phyloP scores from a whole-genome alignment of 768 basidiomycete genomes.

The Chalciporus pseudorubinellus region DNA sequence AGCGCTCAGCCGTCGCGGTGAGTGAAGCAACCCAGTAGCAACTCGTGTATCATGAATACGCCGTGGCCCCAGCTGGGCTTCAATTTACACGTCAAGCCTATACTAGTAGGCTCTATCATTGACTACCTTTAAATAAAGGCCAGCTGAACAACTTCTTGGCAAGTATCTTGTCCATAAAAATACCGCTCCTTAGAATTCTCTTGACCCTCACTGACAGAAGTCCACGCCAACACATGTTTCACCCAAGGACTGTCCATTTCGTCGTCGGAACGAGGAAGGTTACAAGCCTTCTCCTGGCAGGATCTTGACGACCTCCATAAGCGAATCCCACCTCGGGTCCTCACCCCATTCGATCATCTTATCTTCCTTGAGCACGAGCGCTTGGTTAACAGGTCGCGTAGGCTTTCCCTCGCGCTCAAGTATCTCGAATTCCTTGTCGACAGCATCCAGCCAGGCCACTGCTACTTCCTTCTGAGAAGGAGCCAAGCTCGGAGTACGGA shows the following conservation, averaged over 20 bases:
- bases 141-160: no score
- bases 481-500: slow-evolving; percentile 50
- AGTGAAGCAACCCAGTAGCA: no score
- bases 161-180: no score
- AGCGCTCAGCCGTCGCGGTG: no score
- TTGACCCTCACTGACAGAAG: no score
- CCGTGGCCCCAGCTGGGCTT: no score
- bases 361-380: slow-evolving; percentile 53
- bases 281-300: slow-evolving; percentile 26
- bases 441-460: slow-evolving; percentile 51
- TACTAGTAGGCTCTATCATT: no score
- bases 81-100: no score
- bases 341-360: slow-evolving; percentile 51
- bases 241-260: not conserved
- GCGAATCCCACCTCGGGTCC: slow-evolving; percentile 53
- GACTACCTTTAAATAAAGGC: no score
- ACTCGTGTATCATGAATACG: no score
- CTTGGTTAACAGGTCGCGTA: slow-evolving; percentile 34
- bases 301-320: slow-evolving; percentile 39
- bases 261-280: not conserved
- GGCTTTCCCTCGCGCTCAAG: slow-evolving; percentile 37
- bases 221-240: not conserved
- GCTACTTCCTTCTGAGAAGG: slow-evolving; percentile 47
- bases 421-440: slow-evolving; percentile 43
- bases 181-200: no score